Percentiles rank a stretch among this genome's conserved stretches.
Conservation (phyloP, 2,329 filamentous ascomycete genomes). For the Aspergillus sp. region DNA sequence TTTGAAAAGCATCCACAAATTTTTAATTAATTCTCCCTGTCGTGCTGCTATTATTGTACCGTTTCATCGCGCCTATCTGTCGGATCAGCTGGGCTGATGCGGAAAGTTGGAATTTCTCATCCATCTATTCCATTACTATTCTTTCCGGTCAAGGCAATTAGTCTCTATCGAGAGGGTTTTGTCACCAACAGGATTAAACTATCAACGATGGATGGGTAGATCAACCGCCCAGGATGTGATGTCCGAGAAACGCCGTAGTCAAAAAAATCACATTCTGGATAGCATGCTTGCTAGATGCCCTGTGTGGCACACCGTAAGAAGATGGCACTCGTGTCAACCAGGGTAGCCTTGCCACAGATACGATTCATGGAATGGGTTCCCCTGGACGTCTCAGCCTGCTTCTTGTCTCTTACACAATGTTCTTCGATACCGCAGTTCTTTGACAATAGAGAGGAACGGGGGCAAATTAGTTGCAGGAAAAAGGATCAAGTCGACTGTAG, state of each 20-base stretch:
- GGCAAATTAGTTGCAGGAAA: constrained; percentile 7
- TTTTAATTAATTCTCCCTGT: background rate
- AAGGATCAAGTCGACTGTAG: background rate
- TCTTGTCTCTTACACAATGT: constrained; percentile 17
- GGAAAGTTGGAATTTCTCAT: background rate
- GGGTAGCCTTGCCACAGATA: constrained; percentile 12
- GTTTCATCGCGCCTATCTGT: background rate
- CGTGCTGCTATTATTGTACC: constrained; percentile 1
- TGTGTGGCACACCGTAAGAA: background rate
- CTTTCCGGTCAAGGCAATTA: background rate
- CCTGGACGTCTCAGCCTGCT: constrained; percentile 6
- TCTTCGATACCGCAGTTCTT: background rate
- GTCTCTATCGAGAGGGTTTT: too few relatives aligned
- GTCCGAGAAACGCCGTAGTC: constrained; percentile 3
- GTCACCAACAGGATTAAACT: background rate
- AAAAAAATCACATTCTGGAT: background rate
- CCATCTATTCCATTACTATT: background rate
- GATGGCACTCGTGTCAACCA: background rate
- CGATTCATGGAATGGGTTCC: constrained; percentile 1
- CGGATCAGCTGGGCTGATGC: background rate
- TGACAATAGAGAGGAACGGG: constrained; percentile 6
- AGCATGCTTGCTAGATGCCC: background rate
- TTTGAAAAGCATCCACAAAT: background rate
- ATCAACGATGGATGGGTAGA: background rate
- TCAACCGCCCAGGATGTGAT: constrained; percentile 5